Evolutionary conservation across 2,329 filamentous ascomycete genomes (phyloP), one percentile per base, ranked within the genome.

Genomic region (Fragosphaeria purpurea): DNA sequence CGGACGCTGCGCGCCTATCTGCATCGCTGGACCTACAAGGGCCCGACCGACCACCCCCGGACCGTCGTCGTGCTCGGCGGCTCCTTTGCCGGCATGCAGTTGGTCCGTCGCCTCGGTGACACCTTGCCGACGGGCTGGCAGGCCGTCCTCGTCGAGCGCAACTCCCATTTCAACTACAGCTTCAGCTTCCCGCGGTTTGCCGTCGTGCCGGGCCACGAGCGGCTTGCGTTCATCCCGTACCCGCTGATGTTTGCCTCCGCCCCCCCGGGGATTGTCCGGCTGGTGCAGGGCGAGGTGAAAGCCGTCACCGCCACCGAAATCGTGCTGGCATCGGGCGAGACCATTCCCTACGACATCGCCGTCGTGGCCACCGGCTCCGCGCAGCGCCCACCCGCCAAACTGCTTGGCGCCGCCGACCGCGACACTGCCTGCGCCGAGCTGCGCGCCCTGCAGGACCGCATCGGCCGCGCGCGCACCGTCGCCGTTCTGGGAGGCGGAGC

Each of bases 151-250:
- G 60, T 83, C 33, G 80, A 84, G 61, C 75, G 73, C 44, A 78
- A 79, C 59, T 73, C 70, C 4, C 79, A 82, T 61, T 79, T 82
- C 60, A 74, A 82, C 55, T 80, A 77, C 57, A 75, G 76, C 0
- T 83, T 77, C 70, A 71, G 74, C 10, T 70, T 83, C 39, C 80
- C 80, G 0, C 70, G 80, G 4, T 80, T 76, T 59, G 75, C 71
- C 41, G 78, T 82, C 11, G 65, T 77, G 5, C 62, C 67, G n/a
- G 73, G 71, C 22, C 73, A 80, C 44, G 79, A 82, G 54, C 62
- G 76, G 50, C 76, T 76, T 57, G 77, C 76, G 0, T 82, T 83
- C 54, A 76, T 83, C 42, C 79, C 80, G 0, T 83, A 81, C 53
- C 70, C 68, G 0, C 63, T 63, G 4, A 66, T 70, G 41, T 56